These are phyloP conservation scores for Allium fistulosum DNA, from an alignment of 106 monocot genomes.

Conservation along the genomic window DNA sequence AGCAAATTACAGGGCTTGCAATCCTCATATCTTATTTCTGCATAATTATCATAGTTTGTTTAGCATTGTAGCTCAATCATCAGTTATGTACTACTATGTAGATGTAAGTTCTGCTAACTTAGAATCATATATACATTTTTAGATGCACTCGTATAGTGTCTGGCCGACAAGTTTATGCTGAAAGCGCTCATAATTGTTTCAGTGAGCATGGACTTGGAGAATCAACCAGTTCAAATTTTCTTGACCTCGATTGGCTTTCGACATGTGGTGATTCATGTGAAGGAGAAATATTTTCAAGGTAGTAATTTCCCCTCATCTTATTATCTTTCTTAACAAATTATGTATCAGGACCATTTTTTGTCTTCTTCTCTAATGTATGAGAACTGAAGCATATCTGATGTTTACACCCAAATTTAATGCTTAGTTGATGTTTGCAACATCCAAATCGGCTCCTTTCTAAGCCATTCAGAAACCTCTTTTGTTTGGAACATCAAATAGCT, in stretches of 20 bases:
- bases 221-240: constrained; percentile 66
- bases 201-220: constrained; percentile 27
- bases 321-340: no score
- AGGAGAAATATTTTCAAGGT: constrained; percentile 60
- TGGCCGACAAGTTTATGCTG: constrained; percentile 28
- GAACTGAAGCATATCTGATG: neutral
- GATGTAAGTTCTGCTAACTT: neutral
- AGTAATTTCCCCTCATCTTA: neutral
- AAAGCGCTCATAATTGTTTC: constrained; percentile 32
- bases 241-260: constrained; percentile 72
- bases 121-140: constrained; percentile 3
- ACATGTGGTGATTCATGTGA: constrained; percentile 29
- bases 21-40: no score
- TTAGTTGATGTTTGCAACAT: neutral
- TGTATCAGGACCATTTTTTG: no score
- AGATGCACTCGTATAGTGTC: constrained; percentile 38
- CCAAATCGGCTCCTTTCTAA: neutral
- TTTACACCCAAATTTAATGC: neutral
- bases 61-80: no score
- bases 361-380: no score
- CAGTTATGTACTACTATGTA: neutral
- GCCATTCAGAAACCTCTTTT: neutral
- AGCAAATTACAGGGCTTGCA: no score
- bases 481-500: neutral
- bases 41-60: no score